These are phyloP conservation scores for Haematococcus sp. DNA, from an alignment of 139 green algal genomes.

Conservation along the genomic window DNA sequence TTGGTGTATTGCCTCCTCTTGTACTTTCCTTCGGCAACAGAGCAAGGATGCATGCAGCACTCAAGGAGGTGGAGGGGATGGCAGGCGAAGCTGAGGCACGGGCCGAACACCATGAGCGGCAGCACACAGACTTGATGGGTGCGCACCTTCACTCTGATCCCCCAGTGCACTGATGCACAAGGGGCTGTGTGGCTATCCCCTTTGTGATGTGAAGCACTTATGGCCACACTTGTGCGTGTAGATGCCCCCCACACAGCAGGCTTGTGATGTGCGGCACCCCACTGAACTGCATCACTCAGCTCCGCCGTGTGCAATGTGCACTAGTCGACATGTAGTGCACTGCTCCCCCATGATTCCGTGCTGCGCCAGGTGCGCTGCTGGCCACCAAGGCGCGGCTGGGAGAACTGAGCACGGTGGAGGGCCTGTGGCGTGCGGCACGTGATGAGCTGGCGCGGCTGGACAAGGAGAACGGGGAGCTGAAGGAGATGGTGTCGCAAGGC, in stretches of 20 bases:
- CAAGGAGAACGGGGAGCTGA: conserved; percentile 41
- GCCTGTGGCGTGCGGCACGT: conserved; percentile 26
- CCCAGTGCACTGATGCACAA: too few species aligned
- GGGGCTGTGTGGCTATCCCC: too few species aligned
- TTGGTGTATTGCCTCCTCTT: too few species aligned
- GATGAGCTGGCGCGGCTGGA: conserved; percentile 43
- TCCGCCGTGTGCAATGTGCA: too few species aligned
- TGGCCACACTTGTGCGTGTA: too few species aligned
- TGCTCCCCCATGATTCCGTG: too few species aligned
- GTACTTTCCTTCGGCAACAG: too few species aligned
- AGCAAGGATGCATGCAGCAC: too few species aligned
- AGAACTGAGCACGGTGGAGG: conserved; percentile 26
- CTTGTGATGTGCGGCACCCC: not conserved
- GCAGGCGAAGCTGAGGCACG: not conserved
- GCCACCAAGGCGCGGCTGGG: conserved; percentile 33
- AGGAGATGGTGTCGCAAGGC: conserved; percentile 26
- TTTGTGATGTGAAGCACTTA: too few species aligned
- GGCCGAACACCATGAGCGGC: not conserved
- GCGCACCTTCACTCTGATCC: not conserved
- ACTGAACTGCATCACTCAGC: too few species aligned
- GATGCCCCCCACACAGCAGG: not conserved
- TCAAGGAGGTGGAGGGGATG: too few species aligned
- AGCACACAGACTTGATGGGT: conserved; percentile 1
- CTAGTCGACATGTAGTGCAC: too few species aligned
- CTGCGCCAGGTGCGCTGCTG: conserved; percentile 22